phyloP scores from a whole-genome alignment of 2,329 filamentous ascomycete genomes.

The Exutisphaerella laricina region DNA sequence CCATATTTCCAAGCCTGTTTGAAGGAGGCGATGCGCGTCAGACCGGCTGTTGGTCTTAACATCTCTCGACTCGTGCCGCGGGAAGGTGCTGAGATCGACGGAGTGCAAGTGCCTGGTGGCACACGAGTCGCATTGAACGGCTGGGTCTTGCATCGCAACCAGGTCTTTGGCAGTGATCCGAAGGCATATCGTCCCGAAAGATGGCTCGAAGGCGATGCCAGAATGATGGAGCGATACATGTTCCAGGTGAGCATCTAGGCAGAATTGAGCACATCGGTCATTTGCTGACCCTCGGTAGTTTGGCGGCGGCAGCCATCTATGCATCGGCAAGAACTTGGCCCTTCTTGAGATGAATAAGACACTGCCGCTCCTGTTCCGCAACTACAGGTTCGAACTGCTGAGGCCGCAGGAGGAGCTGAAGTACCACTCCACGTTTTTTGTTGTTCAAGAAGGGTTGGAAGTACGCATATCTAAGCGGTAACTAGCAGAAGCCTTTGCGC shows the following conservation, averaged over 20 bases:
- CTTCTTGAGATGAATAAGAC: conserved; percentile 29
- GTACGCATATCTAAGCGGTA: conserved; percentile 42
- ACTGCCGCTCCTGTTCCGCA: conserved; percentile 41
- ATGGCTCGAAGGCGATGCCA: conserved; percentile 26
- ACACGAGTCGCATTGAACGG: conserved; percentile 51
- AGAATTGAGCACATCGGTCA: neutral
- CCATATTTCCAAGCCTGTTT: conserved; percentile 54
- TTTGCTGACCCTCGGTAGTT: conserved; percentile 17
- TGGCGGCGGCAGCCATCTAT: conserved; percentile 23
- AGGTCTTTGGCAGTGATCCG: conserved; percentile 27
- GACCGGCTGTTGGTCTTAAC: conserved; percentile 52
- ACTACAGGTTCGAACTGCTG: conserved; percentile 51
- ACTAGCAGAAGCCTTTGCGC: neutral
- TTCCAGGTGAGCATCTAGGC: conserved; percentile 45
- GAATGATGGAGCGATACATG: conserved; percentile 53
- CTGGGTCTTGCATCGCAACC: conserved; percentile 48
- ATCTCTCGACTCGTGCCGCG: conserved; percentile 50
- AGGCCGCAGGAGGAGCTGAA: conserved; percentile 47
- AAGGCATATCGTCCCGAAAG: conserved; percentile 18
- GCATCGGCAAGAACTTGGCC: conserved; percentile 27
- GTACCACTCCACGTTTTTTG: conserved; percentile 55
- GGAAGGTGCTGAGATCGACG: conserved; percentile 49
- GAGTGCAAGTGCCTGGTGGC: conserved; percentile 48
- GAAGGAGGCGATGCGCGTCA: conserved; percentile 52
- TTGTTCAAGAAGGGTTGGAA: conserved; percentile 53